phyloP scores from a whole-genome alignment of 2,329 filamentous ascomycete genomes.

The Paecilomyces sp. region DNA sequence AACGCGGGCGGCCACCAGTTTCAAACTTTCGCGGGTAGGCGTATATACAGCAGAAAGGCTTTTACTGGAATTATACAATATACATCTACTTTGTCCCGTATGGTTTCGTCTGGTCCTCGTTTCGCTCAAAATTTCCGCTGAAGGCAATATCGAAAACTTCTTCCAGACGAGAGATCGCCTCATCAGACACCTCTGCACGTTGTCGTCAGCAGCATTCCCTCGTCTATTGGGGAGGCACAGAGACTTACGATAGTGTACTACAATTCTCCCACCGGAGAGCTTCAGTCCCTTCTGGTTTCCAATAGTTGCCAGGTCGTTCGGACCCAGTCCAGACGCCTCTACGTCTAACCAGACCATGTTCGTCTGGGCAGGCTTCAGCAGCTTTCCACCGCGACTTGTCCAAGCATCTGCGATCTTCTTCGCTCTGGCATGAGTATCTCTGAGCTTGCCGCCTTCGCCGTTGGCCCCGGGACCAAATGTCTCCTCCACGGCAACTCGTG shows the following conservation, averaged over 20 bases:
- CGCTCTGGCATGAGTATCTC: constrained; percentile 55
- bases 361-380: constrained; percentile 68
- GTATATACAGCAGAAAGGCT: neutral
- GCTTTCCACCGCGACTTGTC: constrained; percentile 60
- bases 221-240: neutral
- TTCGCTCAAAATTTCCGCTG: constrained; percentile 25
- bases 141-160: constrained; percentile 45
- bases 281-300: constrained; percentile 53
- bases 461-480: constrained; percentile 58
- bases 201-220: constrained; percentile 14
- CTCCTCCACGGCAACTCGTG: constrained; percentile 69
- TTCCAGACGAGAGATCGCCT: constrained; percentile 52
- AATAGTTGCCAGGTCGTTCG: constrained; percentile 47
- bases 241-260: constrained; percentile 57
- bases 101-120: constrained; percentile 21
- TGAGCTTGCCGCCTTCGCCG: constrained; percentile 56
- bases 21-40: too few species aligned
- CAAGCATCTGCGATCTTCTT: constrained; percentile 59
- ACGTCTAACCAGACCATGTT: constrained; percentile 89
- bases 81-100: constrained; percentile 21
- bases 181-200: constrained; percentile 54
- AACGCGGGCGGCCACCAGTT: too few species aligned
- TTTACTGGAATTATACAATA: neutral
- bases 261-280: constrained; percentile 52
- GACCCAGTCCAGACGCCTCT: constrained; percentile 49